phyloP scores from a whole-genome alignment of 495 filamentous ascomycete genomes.

The Staphylotrichum tortipilum region DNA sequence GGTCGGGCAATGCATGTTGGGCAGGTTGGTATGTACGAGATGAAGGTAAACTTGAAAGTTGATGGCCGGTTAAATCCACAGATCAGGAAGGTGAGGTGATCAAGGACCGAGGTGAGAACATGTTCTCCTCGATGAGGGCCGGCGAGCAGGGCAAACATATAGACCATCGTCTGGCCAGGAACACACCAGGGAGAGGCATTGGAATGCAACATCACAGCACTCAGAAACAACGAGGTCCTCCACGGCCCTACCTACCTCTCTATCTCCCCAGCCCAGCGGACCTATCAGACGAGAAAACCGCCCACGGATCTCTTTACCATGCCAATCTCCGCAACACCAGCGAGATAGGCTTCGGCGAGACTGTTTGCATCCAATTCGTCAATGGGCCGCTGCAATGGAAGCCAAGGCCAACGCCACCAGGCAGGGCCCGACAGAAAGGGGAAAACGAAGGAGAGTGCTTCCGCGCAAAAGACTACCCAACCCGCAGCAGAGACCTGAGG shows the following conservation, averaged over 20 bases:
- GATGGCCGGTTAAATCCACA: neutral
- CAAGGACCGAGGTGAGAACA: neutral
- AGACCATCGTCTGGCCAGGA: neutral
- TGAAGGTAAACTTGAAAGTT: neutral
- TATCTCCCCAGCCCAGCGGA: neutral
- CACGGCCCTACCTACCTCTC: too few relatives aligned
- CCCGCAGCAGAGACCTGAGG: neutral
- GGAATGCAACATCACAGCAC: neutral
- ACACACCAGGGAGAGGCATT: neutral
- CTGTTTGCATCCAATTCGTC: neutral
- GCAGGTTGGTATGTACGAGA: neutral
- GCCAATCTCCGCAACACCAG: too few relatives aligned
- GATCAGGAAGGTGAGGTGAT: slow-evolving; percentile 11
- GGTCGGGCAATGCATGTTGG: slow-evolving; percentile 2
- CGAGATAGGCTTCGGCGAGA: neutral
- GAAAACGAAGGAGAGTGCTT: neutral
- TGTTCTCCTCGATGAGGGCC: neutral
- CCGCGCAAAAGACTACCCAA: neutral
- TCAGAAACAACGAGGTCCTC: neutral
- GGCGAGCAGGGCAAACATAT: slow-evolving; percentile 6
- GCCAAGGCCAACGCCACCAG: slow-evolving; percentile 3
- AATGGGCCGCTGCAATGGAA: slow-evolving; percentile 1
- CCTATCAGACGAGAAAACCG: too few relatives aligned
- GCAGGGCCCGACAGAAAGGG: neutral
- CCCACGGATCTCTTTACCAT: too few relatives aligned